A percentile compares a stretch with the other conserved stretches of the same genome.
These are phyloP conservation scores for Pinus taeda DNA, from an alignment of 75 land plant genomes.

Conservation along the genomic window DNA sequence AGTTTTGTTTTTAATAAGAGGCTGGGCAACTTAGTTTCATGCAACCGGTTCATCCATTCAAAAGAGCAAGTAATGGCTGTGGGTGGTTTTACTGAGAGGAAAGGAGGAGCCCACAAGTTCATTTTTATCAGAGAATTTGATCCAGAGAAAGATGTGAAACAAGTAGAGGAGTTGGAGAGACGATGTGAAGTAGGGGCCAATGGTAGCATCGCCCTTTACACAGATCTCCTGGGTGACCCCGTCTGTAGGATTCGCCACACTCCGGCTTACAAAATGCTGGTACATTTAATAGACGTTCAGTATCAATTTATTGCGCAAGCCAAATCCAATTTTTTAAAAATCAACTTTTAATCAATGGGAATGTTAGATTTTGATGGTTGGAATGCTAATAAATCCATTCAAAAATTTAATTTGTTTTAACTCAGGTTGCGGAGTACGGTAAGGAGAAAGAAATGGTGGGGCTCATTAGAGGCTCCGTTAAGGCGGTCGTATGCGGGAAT, in stretches of 20 bases:
- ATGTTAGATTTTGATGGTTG: too few relatives aligned
- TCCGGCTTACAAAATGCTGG: conserved; percentile 71
- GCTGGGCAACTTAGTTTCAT: not conserved
- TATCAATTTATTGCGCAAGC: too few relatives aligned
- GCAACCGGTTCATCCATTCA: not conserved
- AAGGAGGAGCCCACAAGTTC: too few relatives aligned
- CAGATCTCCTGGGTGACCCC: conserved; percentile 77
- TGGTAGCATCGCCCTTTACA: conserved; percentile 38
- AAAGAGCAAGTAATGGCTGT: not conserved
- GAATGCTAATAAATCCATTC: too few relatives aligned
- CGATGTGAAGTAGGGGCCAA: conserved; percentile 54
- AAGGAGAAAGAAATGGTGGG: conserved; percentile 47
- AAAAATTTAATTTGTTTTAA: too few relatives aligned
- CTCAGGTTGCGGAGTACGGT: conserved; percentile 59
- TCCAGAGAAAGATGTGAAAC: conserved; percentile 14
- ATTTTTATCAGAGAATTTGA: conserved; percentile 32
- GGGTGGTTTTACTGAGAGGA: not conserved
- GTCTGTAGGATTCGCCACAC: conserved; percentile 70
- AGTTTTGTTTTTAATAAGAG: not conserved
- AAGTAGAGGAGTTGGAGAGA: conserved; percentile 46
- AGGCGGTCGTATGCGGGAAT: conserved; percentile 48
- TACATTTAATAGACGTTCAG: conserved; percentile 1
- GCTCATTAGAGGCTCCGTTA: conserved; percentile 58
- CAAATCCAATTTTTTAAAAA: too few relatives aligned
- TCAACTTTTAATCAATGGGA: too few relatives aligned